Evolutionary conservation across 352 stramenopile genomes (phyloP), one percentile per base, ranked within the genome.

Genomic region (Globisporangium solare): DNA sequence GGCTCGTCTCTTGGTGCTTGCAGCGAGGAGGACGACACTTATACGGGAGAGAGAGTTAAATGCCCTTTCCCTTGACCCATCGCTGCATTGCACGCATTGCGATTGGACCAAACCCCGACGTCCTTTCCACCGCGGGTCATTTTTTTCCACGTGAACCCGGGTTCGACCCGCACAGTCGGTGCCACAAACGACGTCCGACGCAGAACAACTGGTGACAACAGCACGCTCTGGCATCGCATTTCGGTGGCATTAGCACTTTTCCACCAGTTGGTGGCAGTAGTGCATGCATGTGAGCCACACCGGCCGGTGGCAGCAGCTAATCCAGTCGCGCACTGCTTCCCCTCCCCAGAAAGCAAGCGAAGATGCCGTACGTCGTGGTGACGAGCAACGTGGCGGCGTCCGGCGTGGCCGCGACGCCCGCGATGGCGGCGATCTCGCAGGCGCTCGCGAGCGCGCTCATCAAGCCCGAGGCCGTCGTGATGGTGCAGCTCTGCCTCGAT

Each of bases 391-490:
- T 84, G 43, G 13, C 67, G 3, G 60, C 66, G 14, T 61, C 10
- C 14, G 56, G 49, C 50, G 64, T 86, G 51, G 56, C 71, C 22
- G 56, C 60, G 54, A 47, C 32, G 21, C 64, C 64, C 39, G 62
- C 63, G 6, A 60, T 86, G 69, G 52, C 47, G 21, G 50, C 69
- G 3, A 60, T 86, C 43, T 86, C 76, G 22, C 76, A 79, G 42
- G 55, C 62, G 31, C 27, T 84, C 46, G 50, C 71, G 5, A 54
- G 50, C 4, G 76, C 72, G 22, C 52, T 86, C 27, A 76, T 54
- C 54, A 83, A 84, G 66, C 69, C 73, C 11, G 73, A 86, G 65
- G 46, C 74, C 43, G 61, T 71, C 37, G 72, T 86, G 50, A 86
- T 86, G 76, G 76, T 79, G 51, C 70, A 82, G 20, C 46, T 86